Evolutionary conservation across 176 grass and related monocot genomes (phyloP).

Genomic region (Aegilops umbellulata): DNA sequence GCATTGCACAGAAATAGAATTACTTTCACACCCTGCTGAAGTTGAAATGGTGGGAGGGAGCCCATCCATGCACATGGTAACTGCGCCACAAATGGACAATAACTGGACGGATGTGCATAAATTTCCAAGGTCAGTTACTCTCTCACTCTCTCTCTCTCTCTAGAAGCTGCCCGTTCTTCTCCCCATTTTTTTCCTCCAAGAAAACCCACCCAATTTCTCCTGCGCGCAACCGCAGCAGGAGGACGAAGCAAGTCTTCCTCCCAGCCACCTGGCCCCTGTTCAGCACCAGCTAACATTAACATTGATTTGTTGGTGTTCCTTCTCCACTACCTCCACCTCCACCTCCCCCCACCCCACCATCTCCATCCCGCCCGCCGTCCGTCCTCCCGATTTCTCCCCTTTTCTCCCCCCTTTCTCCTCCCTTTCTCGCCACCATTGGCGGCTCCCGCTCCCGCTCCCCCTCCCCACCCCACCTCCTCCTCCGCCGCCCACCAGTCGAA

Average conservation of each 20-base stretch:
- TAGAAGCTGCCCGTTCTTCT: neutral
- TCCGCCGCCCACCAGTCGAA: neutral
- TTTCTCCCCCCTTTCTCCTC: constrained; percentile 54
- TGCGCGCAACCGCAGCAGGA: neutral
- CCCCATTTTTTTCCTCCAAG: neutral
- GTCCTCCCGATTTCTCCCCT: neutral
- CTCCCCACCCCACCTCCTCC: neutral
- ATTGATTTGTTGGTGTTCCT: constrained; percentile 35
- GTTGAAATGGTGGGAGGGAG: neutral
- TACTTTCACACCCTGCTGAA: no score
- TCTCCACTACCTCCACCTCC: constrained; percentile 30
- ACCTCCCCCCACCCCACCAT: constrained; percentile 23
- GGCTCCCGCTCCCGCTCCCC: constrained; percentile 22
- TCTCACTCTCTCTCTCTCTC: neutral
- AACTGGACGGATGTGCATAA: neutral
- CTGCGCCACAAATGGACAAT: constrained; percentile 25
- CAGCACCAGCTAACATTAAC: constrained; percentile 44
- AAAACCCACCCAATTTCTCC: neutral
- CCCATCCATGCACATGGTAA: neutral
- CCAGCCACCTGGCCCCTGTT: constrained; percentile 34
- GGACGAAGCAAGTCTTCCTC: neutral
- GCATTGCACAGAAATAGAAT: no score
- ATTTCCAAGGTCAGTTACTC: constrained; percentile 4
- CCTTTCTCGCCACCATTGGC: constrained; percentile 44
- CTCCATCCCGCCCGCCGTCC: neutral